Base-by-base conservation (phyloP, 805 yeast genomes). In the Zygosaccharomyces siamensis region DNA sequence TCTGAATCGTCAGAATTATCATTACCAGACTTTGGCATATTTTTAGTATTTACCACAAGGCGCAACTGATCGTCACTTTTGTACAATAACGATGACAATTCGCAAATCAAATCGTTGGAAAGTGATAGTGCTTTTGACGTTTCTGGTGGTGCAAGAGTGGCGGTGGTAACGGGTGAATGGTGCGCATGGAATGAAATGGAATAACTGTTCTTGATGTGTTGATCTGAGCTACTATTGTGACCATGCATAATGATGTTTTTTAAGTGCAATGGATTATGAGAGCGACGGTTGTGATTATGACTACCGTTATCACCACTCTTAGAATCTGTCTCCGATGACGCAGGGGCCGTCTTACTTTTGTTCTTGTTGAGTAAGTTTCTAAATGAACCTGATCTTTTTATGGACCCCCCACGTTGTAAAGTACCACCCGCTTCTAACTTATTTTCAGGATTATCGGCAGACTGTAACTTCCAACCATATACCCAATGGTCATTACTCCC, bases 401-500 rank as follows among this genome's bases (percentile, higher is more conserved):
- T 30, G 21, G 21, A 33, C 4, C 36, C 44, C 11, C 33, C 16
- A 16, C 10, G 35, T 14, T 28, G 36, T n/a, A 12, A 18, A 8
- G 37, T 16, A 14, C 21, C 23, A 18, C 27, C 20, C 11, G 20
- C 5, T 14, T 30, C 18, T 5, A n/a, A n/a, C 18, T 14, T 33
- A 5, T 41, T n/a, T 11, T 42, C 48, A 3, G 28, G 24, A 20
- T 36, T 8, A 26, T 37, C 38, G 14, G 53, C 63, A 4, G 61
- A 61, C 38, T 64, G 68, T 20, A 76, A 65, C 47, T 77, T 75
- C 98, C 98, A 92, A 10, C 87, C 69, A 60, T 89, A 90, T 11
- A 86, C 79, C 81, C 89, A 81, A 56, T 86, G 88, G 67, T 90
- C 93, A 62, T 90, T 97, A 10, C 95, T 85, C 0, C 96, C 96